A percentile compares a stretch with the other conserved stretches of the same genome.
These are phyloP conservation scores for Carex kokanica DNA, from an alignment of 176 grass and related monocot species.

Conservation along the genomic window DNA sequence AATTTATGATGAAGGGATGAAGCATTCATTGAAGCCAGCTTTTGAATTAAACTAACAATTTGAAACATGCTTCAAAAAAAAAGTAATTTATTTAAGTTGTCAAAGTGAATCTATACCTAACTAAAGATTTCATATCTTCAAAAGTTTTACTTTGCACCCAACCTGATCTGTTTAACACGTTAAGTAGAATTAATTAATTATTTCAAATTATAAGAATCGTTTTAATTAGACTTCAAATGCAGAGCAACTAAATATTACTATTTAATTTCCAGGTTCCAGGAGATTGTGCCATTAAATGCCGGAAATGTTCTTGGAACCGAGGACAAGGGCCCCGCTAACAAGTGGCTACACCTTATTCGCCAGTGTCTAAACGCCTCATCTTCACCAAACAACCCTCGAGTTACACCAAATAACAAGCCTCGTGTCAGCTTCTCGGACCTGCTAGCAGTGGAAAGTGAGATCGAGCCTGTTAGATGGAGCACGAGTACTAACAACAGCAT, in stretches of 20 bases:
- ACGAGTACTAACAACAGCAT: slow-evolving; percentile 21
- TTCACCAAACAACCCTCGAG: not conserved
- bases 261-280: slow-evolving; percentile 57
- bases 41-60: not conserved
- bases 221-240: not conserved
- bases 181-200: not conserved
- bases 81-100: not conserved
- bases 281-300: slow-evolving; percentile 80
- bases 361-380: slow-evolving; percentile 32
- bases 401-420: not conserved
- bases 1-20: not conserved
- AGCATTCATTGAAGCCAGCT: not conserved
- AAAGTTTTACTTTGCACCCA: slow-evolving; percentile 3
- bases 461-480: slow-evolving; percentile 28
- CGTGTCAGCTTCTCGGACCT: slow-evolving; percentile 47
- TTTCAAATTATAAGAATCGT: not conserved
- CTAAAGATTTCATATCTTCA: not conserved
- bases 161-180: not conserved
- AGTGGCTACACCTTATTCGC: slow-evolving; percentile 67
- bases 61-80: not conserved
- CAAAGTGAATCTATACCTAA: not conserved
- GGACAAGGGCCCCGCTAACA: slow-evolving; percentile 51
- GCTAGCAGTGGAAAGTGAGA: slow-evolving; percentile 18
- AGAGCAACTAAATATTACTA: not conserved
- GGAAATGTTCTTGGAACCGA: slow-evolving; percentile 71